Base-by-base conservation (phyloP, 1,284 basidiomycete genomes). In the Ganoderma sinense region DNA sequence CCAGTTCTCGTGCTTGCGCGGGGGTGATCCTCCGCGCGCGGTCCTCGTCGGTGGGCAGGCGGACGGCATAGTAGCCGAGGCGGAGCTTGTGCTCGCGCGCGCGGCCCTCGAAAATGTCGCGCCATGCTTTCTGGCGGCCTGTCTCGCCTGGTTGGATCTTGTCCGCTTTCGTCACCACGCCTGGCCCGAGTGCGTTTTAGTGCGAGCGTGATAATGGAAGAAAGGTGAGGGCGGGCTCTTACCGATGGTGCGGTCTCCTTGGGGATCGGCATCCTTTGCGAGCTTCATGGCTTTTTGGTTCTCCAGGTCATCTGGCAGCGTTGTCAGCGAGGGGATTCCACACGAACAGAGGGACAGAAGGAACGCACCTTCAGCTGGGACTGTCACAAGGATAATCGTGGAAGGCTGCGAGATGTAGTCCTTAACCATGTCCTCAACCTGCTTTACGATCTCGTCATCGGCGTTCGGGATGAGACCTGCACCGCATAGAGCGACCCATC, bases 161-260 rank as follows among this genome's bases (percentile, higher is more conserved):
- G 65, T 92, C 90, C 0, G 89, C 87, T 69, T 92, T 91, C 0
- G 90, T 91, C 20, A 91, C 80, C 0, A 91, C 83, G 14, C 88
- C 89, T 91, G 64, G 33, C 33, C 33, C 33, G 33, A 7, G 33
- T 33, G 33, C 20, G 45, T 36, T 48, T 61, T 23, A 3, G 10
- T n/a, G 43, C 8, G 20, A n/a, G 41, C 4, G 6, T 45, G 2
- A 5, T 45, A 3, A 14, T 13, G 39, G 39, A 41, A 18, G 3
- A 18, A n/a, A 8, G 43, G n/a, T n/a, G 16, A 14, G 29, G 23
- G 31, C 14, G 26, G 14, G n/a, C 11, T 4, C 75, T 23, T 64
- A 88, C 90, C 89, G 62, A 91, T 90, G 0, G 89, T 91, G 13
- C 89, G 83, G 39, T 81, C 74, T 8, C 88, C 89, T 0, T 78